These are phyloP conservation scores for Shiraia sp. DNA, from an alignment of 2,329 filamentous ascomycete genomes.

Conservation along the genomic window DNA sequence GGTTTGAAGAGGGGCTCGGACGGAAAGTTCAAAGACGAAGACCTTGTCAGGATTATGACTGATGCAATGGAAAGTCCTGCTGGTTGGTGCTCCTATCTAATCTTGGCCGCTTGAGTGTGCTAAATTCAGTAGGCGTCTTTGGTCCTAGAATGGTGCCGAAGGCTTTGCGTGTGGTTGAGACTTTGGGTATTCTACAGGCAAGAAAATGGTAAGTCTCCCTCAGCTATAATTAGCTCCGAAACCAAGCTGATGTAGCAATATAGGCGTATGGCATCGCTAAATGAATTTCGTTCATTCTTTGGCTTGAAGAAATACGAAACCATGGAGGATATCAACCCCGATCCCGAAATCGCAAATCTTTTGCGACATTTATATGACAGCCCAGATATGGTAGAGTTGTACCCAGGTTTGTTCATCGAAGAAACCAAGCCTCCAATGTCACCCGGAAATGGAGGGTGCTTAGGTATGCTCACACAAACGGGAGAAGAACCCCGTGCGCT, in stretches of 20 bases:
- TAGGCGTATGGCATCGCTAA: conserved; percentile 68
- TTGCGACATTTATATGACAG: conserved; percentile 65
- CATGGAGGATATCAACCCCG: conserved; percentile 80
- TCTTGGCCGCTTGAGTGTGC: too few relatives aligned
- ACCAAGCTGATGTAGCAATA: too few relatives aligned
- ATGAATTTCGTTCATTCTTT: conserved; percentile 81
- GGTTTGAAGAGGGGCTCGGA: conserved; percentile 64
- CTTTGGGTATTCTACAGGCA: conserved; percentile 74
- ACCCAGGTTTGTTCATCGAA: conserved; percentile 73
- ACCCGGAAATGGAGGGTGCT: conserved; percentile 61
- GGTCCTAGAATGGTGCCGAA: conserved; percentile 69
- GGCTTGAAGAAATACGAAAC: conserved; percentile 71
- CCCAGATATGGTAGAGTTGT: conserved; percentile 75
- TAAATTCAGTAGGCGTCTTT: conserved; percentile 28
- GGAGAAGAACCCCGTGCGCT: too few relatives aligned
- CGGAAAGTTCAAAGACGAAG: conserved; percentile 72
- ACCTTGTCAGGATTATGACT: conserved; percentile 68
- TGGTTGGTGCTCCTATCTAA: too few relatives aligned
- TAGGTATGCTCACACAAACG: conserved; percentile 35
- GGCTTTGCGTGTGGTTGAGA: conserved; percentile 71
- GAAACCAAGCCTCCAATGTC: conserved; percentile 69
- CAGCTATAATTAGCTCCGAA: too few relatives aligned
- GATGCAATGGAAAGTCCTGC: conserved; percentile 70
- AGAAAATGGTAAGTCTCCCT: conserved; percentile 66
- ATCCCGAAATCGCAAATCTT: conserved; percentile 66